Base-by-base conservation (phyloP, 108 stramenopile species). In the Craspedostauros australis region DNA sequence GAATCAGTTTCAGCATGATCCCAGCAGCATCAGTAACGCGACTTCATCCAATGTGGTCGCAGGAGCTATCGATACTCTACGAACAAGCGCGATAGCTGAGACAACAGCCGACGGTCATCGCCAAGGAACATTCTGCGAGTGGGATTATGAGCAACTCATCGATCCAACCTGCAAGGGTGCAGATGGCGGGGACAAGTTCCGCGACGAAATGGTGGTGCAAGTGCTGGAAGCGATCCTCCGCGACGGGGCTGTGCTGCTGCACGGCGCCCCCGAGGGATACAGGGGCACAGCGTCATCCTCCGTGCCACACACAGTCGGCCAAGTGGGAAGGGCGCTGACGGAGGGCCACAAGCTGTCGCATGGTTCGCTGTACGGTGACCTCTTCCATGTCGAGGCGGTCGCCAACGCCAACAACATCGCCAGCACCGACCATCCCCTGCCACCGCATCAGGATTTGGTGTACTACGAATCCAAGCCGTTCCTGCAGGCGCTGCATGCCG, bases 381-480 rank as follows among this genome's bases (percentile, higher is more conserved):
- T 76, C 23, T 89, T 89, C 62, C 79, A 80, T 29, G 88, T 89
- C 20, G 45, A 70, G 18, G 60, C 61, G 11, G 64, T 65, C 14
- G 62, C 63, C 52, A 44, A 71, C 38, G 68, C 81, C 21, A 67
- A 73, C 38, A 89, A 89, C 38, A 68, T 86, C 21, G 88, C 88
- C 4, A 86, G 83, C 53, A 86, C 88, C 1, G 68, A 74, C 0
- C 50, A 46, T 12, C 51, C 68, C 8, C 69, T 89, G 21, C 54
- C 64, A 20, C 81, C 77, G 24, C 88, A 89, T 53, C 88, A 89
- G 72, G 88, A 89, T 61, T 60, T 89, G 66, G 71, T 75, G 11
- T 89, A 85, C 50, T 89, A 84, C 48, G 88, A 89, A 72, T 80
- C 78, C 20, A 65, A 75, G 23, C 88, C 88, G 3, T 81, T 81